phyloP scores from a whole-genome alignment of 2,329 filamentous ascomycete genomes.

The Gnomoniopsis smithogilvyi region DNA sequence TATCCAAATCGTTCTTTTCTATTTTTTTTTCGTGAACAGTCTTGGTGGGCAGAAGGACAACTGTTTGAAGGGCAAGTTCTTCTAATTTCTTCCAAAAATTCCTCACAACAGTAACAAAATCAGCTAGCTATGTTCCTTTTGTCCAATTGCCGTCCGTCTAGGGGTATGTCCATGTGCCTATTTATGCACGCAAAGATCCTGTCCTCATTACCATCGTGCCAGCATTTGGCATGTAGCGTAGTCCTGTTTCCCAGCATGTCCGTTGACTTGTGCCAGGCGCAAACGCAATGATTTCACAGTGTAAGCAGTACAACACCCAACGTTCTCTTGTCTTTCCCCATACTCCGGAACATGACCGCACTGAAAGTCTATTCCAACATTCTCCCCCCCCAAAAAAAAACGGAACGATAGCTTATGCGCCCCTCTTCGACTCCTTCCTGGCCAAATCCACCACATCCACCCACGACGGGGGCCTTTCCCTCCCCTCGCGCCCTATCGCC shows the following conservation, averaged over 20 bases:
- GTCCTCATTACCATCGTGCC: not conserved
- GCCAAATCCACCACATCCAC: constrained; percentile 41
- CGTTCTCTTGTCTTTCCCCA: no score
- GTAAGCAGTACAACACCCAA: no score
- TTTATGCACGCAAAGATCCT: not conserved
- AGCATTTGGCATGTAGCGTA: not conserved
- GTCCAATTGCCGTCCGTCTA: not conserved
- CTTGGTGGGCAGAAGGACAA: no score
- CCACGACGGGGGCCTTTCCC: constrained; percentile 37
- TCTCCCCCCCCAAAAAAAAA: not conserved
- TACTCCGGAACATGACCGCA: not conserved
- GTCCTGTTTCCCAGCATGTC: no score
- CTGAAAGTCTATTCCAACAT: not conserved
- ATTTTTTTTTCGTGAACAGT: no score
- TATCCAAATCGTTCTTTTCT: no score
- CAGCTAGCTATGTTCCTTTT: not conserved
- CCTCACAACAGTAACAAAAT: not conserved
- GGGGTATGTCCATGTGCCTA: not conserved
- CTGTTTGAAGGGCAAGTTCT: no score
- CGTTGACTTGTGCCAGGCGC: no score
- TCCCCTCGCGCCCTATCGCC: constrained; percentile 31
- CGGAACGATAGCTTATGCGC: not conserved
- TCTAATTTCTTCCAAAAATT: no score
- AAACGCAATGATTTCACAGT: no score
- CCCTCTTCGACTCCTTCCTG: constrained; percentile 26